Evolutionary conservation across 2,329 filamentous ascomycete species (phyloP).

Genomic region (Beauveria scarabaeidicola): DNA sequence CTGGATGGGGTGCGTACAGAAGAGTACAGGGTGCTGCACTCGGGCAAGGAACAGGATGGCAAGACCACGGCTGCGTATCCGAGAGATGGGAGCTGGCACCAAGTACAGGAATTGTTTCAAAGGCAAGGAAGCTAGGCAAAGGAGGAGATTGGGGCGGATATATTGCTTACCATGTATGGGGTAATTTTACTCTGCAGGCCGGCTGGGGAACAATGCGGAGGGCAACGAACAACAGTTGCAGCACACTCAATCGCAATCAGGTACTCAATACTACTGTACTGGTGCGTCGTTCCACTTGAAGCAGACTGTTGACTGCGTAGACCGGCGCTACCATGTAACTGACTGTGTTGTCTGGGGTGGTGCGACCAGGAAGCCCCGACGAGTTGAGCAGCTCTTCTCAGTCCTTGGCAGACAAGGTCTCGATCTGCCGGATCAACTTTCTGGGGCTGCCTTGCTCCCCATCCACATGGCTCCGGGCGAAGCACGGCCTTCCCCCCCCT

Average conservation of each 20-base stretch:
- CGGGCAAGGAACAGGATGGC: background rate
- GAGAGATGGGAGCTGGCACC: constrained; percentile 2
- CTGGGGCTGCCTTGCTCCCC: constrained; percentile 3
- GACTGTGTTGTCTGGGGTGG: background rate
- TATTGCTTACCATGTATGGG: constrained; percentile 4
- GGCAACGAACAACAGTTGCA: background rate
- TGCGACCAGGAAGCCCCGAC: constrained; percentile 5
- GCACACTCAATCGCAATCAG: background rate
- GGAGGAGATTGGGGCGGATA: background rate
- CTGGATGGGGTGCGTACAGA: constrained; percentile 1
- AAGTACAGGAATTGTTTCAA: background rate
- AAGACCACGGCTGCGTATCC: constrained; percentile 5
- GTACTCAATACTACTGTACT: background rate
- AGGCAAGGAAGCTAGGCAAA: background rate
- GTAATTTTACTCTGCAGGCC: background rate
- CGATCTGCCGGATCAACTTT: constrained; percentile 10
- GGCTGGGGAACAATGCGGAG: background rate
- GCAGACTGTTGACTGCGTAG: background rate
- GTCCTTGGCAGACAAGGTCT: constrained; percentile 9
- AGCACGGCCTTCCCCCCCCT: background rate
- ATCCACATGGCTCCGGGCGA: background rate
- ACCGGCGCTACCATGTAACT: constrained; percentile 1
- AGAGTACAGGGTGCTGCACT: background rate
- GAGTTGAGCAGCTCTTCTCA: constrained; percentile 9
- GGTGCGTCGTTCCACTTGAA: background rate